Evolutionary conservation across 1,139 yeast genomes (phyloP), one percentile per base, ranked within the genome.

Genomic region (Suzukiozyma palmioleophila): DNA sequence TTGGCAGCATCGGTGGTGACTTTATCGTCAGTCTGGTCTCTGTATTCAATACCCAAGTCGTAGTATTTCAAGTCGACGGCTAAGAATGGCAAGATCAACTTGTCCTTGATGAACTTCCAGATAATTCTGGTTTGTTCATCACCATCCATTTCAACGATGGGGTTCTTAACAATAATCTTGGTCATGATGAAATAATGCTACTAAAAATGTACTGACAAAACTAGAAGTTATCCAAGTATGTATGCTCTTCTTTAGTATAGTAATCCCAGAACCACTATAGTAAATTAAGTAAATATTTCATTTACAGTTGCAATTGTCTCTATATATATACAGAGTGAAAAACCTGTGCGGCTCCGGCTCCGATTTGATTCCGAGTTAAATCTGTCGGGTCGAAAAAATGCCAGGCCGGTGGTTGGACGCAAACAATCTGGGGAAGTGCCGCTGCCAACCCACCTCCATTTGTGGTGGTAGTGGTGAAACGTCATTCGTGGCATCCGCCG

Each of bases 41-140:
- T 80, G 64, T 81, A 72, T 62, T 83, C 81, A 49, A 90, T 82
- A 32, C 95, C 88, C 49, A 90, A 75, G 61, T 90, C 97, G 70
- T 84, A 90, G 73, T 90, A 90, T 63, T 88, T 86, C 67, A 90
- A 77, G 56, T 90, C 96, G 43, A 90, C 75, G 54, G 90, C 87
- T 54, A 90, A 69, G 65, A 82, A 87, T 30, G 97, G 97, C 44
- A 74, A 69, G 60, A 90, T 82, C 58, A 90, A 77, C 66, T 85
- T 81, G 49, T 79, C 83, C 67, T 83, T 84, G 67, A 88, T 88
- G 58, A 79, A 73, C 53, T 84, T 75, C 96, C 96, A 88, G 67
- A 88, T 88, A 59, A 88, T 86, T 60, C 95, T 77, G 57, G 95
- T 88, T 92, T 81, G 86, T 66, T 90, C 97, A 63, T 90, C 97